A percentile compares a stretch with the other conserved stretches of the same genome.
Evolutionary conservation across 768 basidiomycete species (phyloP).

Genomic region (Podaxis sp.): DNA sequence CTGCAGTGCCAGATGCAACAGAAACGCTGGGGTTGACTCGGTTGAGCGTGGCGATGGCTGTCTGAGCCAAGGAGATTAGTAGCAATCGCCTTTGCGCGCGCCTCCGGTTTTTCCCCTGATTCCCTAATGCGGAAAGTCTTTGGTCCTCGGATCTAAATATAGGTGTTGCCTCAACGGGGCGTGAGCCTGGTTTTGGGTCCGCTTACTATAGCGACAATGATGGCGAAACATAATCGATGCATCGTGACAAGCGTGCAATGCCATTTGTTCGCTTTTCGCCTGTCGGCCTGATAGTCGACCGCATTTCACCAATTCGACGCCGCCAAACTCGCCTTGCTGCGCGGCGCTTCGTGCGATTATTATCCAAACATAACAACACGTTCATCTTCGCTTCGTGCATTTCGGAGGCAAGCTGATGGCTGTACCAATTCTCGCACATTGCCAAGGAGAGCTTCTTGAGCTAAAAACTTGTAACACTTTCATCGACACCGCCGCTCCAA

Average conservation of each 20-base stretch:
- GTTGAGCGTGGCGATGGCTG: conserved; percentile 11
- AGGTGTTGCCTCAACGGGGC: conserved; percentile 13
- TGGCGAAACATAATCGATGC: conserved; percentile 12
- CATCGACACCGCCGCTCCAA: not conserved
- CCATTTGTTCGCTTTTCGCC: conserved; percentile 16
- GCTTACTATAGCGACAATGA: conserved; percentile 21
- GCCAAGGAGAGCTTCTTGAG: not conserved
- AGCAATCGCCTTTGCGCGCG: not conserved
- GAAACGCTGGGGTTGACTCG: conserved; percentile 11
- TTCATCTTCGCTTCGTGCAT: conserved; percentile 15
- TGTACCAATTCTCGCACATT: not conserved
- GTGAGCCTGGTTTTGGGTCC: not conserved
- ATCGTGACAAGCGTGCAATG: conserved; percentile 22
- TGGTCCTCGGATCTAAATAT: conserved; percentile 29
- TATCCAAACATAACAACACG: not conserved
- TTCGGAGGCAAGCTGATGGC: conserved; percentile 14
- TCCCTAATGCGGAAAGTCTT: conserved; percentile 11
- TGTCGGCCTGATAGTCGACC: conserved; percentile 12
- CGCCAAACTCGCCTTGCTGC: conserved; percentile 6
- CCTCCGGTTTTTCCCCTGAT: conserved; percentile 12
- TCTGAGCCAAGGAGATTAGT: conserved; percentile 12
- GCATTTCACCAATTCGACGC: conserved; percentile 8
- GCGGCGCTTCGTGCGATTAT: not conserved
- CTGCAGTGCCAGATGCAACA: conserved; percentile 1
- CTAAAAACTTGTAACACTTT: conserved; percentile 8